Evolutionary conservation across 306 rosid genomes (phyloP).

Genomic region (Myrica gale): DNA sequence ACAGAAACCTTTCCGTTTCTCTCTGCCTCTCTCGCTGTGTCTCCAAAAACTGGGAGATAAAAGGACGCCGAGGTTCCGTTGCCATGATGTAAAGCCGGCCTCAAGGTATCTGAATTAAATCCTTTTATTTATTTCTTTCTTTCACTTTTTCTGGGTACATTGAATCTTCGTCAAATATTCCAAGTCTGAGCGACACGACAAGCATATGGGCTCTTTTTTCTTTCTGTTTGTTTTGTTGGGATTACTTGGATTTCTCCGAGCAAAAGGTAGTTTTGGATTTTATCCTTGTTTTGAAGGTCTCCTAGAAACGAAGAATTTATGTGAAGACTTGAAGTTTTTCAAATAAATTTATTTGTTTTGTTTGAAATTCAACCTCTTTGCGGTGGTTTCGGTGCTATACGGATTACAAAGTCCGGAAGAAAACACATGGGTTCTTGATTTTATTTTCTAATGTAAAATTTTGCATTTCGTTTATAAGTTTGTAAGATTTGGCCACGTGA

Average conservation of each 20-base stretch:
- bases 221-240: conserved; percentile 12
- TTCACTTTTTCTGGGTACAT: conserved; percentile 10
- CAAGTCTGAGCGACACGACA: conserved; percentile 30
- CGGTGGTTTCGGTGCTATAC: conserved; percentile 6
- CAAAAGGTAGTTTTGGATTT: neutral
- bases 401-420: neutral
- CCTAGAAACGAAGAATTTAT: neutral
- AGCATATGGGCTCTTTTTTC: conserved; percentile 19
- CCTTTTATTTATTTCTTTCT: neutral
- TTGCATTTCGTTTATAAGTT: neutral
- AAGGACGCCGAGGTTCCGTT: too few relatives aligned
- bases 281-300: conserved; percentile 21
- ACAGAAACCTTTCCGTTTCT: too few relatives aligned
- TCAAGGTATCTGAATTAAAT: conserved; percentile 33
- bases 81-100: too few relatives aligned
- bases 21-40: too few relatives aligned
- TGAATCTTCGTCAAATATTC: conserved; percentile 32
- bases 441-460: conserved; percentile 10
- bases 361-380: neutral
- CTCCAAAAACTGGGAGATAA: too few relatives aligned
- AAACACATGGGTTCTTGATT: conserved; percentile 15
- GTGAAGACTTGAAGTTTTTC: neutral
- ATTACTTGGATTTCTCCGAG: conserved; percentile 22
- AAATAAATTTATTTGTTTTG: neutral
- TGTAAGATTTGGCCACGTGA: conserved; percentile 7